A percentile compares a stretch with the other conserved stretches of the same genome.
These are phyloP conservation scores for Grosmannia clavigera DNA, from an alignment of 2,329 filamentous ascomycete species.

Conservation along the genomic window DNA sequence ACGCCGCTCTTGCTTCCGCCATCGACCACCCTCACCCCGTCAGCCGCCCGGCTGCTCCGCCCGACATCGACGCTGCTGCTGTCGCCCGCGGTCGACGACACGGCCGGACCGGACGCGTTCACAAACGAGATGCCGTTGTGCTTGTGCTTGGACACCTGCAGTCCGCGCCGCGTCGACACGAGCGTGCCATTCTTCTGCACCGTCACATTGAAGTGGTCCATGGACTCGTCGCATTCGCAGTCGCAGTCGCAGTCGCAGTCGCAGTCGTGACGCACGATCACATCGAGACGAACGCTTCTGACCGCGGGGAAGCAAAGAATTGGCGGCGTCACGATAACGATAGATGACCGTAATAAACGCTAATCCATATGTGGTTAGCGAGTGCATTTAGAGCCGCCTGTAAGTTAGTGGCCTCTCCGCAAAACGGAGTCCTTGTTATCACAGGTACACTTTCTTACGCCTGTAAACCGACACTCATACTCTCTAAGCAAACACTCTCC, in stretches of 20 bases:
- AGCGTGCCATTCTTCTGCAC: slow-evolving; percentile 23
- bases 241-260: no score
- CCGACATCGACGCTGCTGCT: not conserved
- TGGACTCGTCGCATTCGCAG: slow-evolving; percentile 6
- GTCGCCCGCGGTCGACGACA: not conserved
- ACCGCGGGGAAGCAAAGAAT: no score
- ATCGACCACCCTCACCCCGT: not conserved
- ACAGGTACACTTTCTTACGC: no score
- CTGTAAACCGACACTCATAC: no score
- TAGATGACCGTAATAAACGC: no score
- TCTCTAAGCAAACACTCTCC: no score
- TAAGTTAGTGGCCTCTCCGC: no score
- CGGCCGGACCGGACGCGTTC: slow-evolving; percentile 17
- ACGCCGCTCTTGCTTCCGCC: no score
- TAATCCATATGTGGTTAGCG: no score
- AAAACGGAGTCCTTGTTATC: no score
- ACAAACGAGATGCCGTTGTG: slow-evolving; percentile 27
- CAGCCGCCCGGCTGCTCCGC: slow-evolving; percentile 10
- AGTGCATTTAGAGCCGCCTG: no score
- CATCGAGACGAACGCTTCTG: not conserved
- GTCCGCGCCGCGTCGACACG: slow-evolving; percentile 24
- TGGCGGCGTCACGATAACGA: no score
- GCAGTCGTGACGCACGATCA: not conserved
- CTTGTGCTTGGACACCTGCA: slow-evolving; percentile 27
- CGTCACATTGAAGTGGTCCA: slow-evolving; percentile 28